phyloP scores from a whole-genome alignment of 1,284 basidiomycete species.

The Rhodofomes roseus region DNA sequence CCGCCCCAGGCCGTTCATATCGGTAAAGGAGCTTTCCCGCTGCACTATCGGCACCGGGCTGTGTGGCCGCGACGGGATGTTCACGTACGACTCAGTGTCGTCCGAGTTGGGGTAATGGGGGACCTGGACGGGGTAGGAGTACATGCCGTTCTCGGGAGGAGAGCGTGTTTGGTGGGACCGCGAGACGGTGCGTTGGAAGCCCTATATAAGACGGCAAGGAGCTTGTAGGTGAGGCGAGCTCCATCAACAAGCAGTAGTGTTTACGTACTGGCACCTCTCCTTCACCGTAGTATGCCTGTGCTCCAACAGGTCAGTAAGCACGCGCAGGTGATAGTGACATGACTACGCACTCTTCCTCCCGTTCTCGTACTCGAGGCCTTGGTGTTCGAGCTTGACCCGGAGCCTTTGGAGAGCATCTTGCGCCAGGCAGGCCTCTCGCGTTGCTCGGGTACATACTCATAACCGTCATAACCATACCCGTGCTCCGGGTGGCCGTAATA shows the following conservation, averaged over 20 bases:
- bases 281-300: conserved; percentile 18
- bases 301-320: background rate
- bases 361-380: conserved; percentile 5
- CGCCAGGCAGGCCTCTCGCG: conserved; percentile 23
- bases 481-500: conserved; percentile 18
- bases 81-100: conserved; percentile 21
- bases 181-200: conserved; percentile 5
- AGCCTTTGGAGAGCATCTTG: conserved; percentile 20
- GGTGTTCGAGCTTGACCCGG: conserved; percentile 3
- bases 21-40: conserved; percentile 24
- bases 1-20: conserved; percentile 12
- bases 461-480: conserved; percentile 22
- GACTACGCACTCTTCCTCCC: conserved; percentile 18
- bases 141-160: conserved; percentile 3
- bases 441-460: conserved; percentile 11
- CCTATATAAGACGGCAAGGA: background rate
- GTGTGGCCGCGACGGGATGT: conserved; percentile 19
- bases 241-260: background rate
- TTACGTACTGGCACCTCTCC: conserved; percentile 19
- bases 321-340: background rate
- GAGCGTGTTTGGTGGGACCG: conserved; percentile 7
- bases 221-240: background rate
- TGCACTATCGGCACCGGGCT: conserved; percentile 27
- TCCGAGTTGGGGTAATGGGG: conserved; percentile 6
- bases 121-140: conserved; percentile 4